These are phyloP conservation scores for Takakia lepidozioides DNA, from an alignment of 225 moss, liverwort and hornwort species.

Conservation along the genomic window DNA sequence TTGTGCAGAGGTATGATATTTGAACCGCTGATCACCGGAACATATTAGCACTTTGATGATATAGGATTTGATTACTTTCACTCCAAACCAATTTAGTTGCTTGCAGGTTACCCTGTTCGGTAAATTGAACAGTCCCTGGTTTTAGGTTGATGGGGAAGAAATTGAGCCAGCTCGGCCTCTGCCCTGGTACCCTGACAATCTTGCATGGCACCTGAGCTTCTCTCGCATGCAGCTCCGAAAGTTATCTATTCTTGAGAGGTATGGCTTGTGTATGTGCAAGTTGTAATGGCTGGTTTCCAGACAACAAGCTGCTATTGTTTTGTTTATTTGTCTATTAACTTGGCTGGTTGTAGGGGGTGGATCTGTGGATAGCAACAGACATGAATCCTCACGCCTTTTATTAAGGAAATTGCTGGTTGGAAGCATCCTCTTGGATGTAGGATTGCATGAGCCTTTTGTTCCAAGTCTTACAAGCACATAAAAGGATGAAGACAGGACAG, in stretches of 20 bases:
- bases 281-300: neutral
- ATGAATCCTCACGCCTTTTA: too few relatives aligned
- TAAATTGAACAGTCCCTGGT: too few relatives aligned
- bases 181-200: constrained; percentile 77
- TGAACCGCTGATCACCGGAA: too few relatives aligned
- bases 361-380: too few relatives aligned
- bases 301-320: neutral
- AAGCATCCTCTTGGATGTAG: constrained; percentile 1
- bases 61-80: too few relatives aligned
- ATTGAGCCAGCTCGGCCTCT: constrained; percentile 71
- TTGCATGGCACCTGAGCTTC: constrained; percentile 80
- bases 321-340: neutral
- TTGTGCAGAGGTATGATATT: constrained; percentile 67
- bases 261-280: constrained; percentile 1
- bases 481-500: too few relatives aligned
- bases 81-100: too few relatives aligned
- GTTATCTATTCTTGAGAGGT: constrained; percentile 80
- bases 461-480: too few relatives aligned
- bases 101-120: too few relatives aligned
- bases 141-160: constrained; percentile 67
- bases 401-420: constrained; percentile 1
- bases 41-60: too few relatives aligned
- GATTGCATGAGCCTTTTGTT: too few relatives aligned
- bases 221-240: constrained; percentile 85
- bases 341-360: neutral